A percentile compares a stretch with the other conserved stretches of the same genome.
Evolutionary conservation across 768 basidiomycete species (phyloP).

Genomic region (Lactarius deliciosus): DNA sequence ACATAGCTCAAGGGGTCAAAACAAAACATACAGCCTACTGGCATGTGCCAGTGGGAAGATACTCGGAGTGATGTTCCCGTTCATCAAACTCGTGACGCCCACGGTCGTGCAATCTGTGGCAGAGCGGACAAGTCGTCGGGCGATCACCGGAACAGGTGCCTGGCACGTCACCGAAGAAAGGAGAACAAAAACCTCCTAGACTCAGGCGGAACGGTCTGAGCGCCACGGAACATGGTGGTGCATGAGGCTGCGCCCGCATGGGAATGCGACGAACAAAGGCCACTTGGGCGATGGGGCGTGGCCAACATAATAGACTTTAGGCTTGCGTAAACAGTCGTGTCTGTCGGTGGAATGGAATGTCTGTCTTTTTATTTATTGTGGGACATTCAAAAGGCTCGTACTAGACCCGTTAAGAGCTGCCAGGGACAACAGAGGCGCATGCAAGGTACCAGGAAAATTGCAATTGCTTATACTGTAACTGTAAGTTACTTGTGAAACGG

Average conservation of each 20-base stretch:
- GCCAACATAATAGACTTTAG: conserved; percentile 7
- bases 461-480: neutral
- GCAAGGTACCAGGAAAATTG: neutral
- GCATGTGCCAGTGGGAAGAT: neutral
- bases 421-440: neutral
- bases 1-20: neutral
- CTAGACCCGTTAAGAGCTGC: conserved; percentile 5
- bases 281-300: neutral
- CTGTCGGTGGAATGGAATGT: neutral
- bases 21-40: neutral
- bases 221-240: neutral
- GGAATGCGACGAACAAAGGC: neutral
- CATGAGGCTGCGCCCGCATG: neutral
- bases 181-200: neutral
- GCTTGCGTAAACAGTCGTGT: conserved; percentile 17
- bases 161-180: neutral
- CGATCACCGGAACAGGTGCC: neutral
- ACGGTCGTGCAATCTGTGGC: neutral
- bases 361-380: neutral
- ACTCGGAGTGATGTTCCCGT: neutral
- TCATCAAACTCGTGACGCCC: neutral
- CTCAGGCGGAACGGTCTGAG: neutral
- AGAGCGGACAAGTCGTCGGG: neutral
- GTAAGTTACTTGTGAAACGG: neutral
- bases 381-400: neutral